Evolutionary conservation across 306 rosid species (phyloP).

Genomic region (Castanopsis chinensis): DNA sequence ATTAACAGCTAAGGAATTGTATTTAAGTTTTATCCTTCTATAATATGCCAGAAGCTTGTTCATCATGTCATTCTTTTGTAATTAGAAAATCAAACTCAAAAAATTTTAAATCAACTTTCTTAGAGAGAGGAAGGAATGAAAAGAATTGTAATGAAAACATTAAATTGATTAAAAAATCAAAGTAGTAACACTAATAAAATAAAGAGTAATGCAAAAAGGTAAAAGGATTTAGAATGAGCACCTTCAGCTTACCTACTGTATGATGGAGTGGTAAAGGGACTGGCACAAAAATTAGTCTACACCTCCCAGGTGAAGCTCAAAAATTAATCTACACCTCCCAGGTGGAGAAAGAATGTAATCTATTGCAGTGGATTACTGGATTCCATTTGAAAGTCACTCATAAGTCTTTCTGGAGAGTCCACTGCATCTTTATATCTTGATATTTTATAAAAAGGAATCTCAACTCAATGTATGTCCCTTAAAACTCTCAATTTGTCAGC

Average conservation of each 20-base stretch:
- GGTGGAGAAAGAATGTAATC: too few relatives aligned
- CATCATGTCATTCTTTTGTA: not conserved
- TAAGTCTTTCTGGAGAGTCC: not conserved
- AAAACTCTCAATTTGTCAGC: slow-evolving; percentile 15
- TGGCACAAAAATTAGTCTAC: too few relatives aligned
- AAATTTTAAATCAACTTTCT: not conserved
- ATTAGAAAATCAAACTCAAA: not conserved
- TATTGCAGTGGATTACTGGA: not conserved
- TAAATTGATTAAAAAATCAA: not conserved
- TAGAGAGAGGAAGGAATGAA: slow-evolving; percentile 1
- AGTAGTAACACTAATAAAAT: not conserved
- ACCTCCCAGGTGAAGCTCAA: too few relatives aligned
- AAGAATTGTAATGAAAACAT: not conserved
- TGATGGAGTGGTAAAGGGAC: not conserved
- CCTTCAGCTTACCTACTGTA: not conserved
- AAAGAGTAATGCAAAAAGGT: not conserved
- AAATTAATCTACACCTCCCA: too few relatives aligned
- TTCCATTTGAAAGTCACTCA: not conserved
- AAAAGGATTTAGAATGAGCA: not conserved
- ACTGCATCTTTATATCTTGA: not conserved
- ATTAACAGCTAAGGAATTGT: not conserved
- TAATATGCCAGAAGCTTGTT: not conserved
- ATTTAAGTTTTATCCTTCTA: not conserved
- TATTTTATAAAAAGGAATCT: slow-evolving; percentile 4
- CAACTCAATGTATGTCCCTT: slow-evolving; percentile 16